Base-by-base conservation (phyloP, 768 basidiomycete genomes). In the Scleroderma bovista region DNA sequence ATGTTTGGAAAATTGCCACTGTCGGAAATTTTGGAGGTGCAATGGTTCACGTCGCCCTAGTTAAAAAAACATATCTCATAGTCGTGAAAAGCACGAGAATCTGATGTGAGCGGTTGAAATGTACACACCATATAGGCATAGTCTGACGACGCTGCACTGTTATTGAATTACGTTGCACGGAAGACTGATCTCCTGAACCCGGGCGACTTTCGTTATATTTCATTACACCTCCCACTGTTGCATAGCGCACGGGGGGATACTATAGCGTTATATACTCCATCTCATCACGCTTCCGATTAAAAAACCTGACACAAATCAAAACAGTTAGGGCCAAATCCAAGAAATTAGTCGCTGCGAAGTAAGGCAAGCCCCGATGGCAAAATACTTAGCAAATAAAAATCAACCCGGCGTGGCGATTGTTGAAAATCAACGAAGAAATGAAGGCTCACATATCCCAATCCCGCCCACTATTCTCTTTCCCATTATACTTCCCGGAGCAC, bases 401-500 rank as follows among this genome's bases (percentile, higher is more conserved):
- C n/a, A n/a, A n/a, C n/a, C n/a, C n/a, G n/a, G n/a, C n/a, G n/a
- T n/a, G n/a, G n/a, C n/a, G n/a, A n/a, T n/a, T n/a, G n/a, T n/a
- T n/a, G n/a, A n/a, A n/a, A n/a, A n/a, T 2, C 15, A 22, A 39
- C 31, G 11, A 51, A 38, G 31, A 34, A 16, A 40, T 9, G 31
- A 32, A 17, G 31, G 63, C 75, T 62, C 59, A 84, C 84, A 79
- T 51, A 85, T 59, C 11, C 86, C 86, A 3, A 86, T 53, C 3
- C 79, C 81, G 5, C 74, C 81, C 57, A 86, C 72, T 46, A 84
- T 69, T 34, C 73, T 70, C 62, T 86, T 88, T 50, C 84, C 84
- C 23, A 73, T 60, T 4, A 73, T 64, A 2, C 77, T 79, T 6
- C 86, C 85, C 8, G 80, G 84, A 11, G 82, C 82, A 38, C 72